Conservation (phyloP, 176 grass and related monocot species). For the Alopecurus myosuroides region DNA sequence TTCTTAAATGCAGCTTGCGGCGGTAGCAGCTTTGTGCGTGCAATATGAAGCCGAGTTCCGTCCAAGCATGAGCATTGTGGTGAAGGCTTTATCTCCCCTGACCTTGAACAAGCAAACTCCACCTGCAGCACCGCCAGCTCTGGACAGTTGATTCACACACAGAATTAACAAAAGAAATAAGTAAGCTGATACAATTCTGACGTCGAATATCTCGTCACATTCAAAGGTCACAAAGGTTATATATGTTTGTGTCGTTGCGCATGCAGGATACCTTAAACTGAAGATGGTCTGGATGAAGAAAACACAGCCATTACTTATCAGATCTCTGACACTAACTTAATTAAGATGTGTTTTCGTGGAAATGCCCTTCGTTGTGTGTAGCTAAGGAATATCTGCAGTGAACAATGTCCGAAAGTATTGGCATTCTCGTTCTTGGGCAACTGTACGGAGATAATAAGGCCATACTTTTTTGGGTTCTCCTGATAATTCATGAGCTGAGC, state of each 20-base stretch:
- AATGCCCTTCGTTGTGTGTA: background rate
- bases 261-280: background rate
- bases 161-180: constrained; percentile 25
- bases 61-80: constrained; percentile 84
- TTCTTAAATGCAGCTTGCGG: constrained; percentile 53
- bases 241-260: background rate
- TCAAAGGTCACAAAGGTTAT: background rate
- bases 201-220: background rate
- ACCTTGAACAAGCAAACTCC: constrained; percentile 40
- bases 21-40: constrained; percentile 83
- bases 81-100: constrained; percentile 81
- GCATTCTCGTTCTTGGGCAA: too few species aligned
- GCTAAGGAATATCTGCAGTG: background rate
- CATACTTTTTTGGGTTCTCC: background rate
- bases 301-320: background rate
- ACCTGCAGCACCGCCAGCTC: constrained; percentile 6
- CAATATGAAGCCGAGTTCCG: constrained; percentile 94
- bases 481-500: background rate
- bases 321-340: background rate
- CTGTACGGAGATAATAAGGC: background rate
- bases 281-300: background rate
- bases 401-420: too few species aligned
- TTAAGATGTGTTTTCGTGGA: background rate
- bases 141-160: constrained; percentile 30
- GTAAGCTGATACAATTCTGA: background rate